Evolutionary conservation across 495 filamentous ascomycete genomes (phyloP).

Genomic region (Durotheca rogersii): DNA sequence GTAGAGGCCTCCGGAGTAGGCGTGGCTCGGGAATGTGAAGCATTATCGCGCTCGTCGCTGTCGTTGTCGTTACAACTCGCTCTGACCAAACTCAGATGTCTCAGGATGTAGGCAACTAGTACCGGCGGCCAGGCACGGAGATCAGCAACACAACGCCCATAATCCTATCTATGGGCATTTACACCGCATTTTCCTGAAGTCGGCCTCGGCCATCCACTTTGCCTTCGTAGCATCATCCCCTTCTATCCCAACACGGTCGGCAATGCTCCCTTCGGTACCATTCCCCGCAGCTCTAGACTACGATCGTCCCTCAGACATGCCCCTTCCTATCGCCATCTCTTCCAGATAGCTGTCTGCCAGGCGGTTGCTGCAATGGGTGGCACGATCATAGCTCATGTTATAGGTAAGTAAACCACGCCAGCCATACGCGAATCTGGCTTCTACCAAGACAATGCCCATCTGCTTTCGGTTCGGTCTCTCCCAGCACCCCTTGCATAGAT

Average conservation of each 20-base stretch:
- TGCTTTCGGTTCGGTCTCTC: neutral
- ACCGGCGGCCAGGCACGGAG: too few relatives aligned
- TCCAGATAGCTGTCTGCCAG: neutral
- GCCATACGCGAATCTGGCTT: neutral
- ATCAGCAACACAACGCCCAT: too few relatives aligned
- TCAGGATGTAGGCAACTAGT: too few relatives aligned
- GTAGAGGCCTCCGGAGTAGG: too few relatives aligned
- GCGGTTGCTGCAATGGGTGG: neutral
- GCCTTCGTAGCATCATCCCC: neutral
- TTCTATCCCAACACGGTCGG: neutral
- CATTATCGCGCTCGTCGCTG: too few relatives aligned
- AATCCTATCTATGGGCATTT: neutral
- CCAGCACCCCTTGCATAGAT: constrained; percentile 9
- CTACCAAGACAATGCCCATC: neutral
- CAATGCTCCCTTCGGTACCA: neutral
- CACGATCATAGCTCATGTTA: neutral
- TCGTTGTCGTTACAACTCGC: too few relatives aligned
- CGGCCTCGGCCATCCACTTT: neutral
- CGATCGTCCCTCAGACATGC: too few relatives aligned
- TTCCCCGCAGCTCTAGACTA: neutral
- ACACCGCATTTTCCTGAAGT: neutral
- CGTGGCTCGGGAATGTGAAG: too few relatives aligned
- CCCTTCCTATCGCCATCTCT: too few relatives aligned
- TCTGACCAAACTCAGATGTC: too few relatives aligned
- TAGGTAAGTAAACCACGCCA: neutral